phyloP scores from a whole-genome alignment of 768 basidiomycete genomes.

The Lactarius sp. region DNA sequence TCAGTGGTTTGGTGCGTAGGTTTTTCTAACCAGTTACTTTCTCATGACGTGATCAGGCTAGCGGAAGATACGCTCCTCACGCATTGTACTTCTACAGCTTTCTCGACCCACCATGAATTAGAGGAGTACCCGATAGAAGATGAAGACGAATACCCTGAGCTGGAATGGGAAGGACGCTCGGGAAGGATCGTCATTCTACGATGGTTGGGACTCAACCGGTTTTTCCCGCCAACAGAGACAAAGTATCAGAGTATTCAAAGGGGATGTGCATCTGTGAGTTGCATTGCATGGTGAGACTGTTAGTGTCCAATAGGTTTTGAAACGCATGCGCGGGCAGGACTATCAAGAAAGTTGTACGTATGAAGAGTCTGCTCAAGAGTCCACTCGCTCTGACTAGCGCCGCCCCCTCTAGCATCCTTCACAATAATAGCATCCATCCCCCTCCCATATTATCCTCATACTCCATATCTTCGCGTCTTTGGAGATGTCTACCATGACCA shows the following conservation, averaged over 20 bases:
- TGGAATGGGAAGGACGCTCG: conserved; percentile 27
- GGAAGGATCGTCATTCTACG: conserved; percentile 59
- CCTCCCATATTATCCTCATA: conserved; percentile 37
- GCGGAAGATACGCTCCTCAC: conserved; percentile 38
- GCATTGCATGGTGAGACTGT: not conserved
- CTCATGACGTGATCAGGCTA: conserved; percentile 7
- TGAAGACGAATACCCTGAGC: conserved; percentile 17
- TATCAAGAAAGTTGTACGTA: conserved; percentile 69
- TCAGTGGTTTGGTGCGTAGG: conserved; percentile 55
- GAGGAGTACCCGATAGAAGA: conserved; percentile 26
- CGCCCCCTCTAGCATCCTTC: conserved; percentile 51
- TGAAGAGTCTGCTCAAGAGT: not conserved
- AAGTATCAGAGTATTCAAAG: conserved; percentile 39
- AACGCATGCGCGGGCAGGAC: conserved; percentile 42
- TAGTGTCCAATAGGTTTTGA: not conserved
- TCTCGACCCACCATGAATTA: conserved; percentile 34
- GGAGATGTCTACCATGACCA: conserved; percentile 42
- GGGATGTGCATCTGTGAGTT: conserved; percentile 57
- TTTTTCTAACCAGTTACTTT: not conserved
- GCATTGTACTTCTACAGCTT: conserved; percentile 47
- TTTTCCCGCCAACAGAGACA: conserved; percentile 48
- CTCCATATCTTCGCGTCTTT: conserved; percentile 42
- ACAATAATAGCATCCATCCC: conserved; percentile 49
- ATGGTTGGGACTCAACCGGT: conserved; percentile 63
- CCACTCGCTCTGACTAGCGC: not conserved